These are phyloP conservation scores for Aspergillus sp. DNA, from an alignment of 2,329 filamentous ascomycete species.

Conservation along the genomic window DNA sequence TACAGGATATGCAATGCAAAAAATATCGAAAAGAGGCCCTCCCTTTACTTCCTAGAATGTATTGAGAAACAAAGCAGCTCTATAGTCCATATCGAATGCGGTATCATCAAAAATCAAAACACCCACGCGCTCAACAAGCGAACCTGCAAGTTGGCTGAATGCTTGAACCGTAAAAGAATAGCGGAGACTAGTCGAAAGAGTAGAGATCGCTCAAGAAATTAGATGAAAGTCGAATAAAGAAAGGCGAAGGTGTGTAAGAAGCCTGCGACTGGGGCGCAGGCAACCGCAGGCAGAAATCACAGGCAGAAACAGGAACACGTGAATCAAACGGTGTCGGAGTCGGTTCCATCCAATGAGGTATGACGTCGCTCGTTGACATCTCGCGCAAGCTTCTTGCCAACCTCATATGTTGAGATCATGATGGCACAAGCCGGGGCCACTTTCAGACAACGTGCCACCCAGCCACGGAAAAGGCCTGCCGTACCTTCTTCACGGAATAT, in stretches of 20 bases:
- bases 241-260: no score
- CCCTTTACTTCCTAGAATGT: conserved; percentile 4
- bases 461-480: conserved; percentile 81
- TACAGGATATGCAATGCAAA: conserved; percentile 11
- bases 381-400: conserved; percentile 85
- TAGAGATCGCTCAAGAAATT: conserved; percentile 11
- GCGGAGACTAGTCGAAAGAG: conserved; percentile 19
- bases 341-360: conserved; percentile 17
- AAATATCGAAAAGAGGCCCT: conserved; percentile 9
- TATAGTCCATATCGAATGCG: conserved; percentile 16
- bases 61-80: conserved; percentile 9
- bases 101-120: conserved; percentile 17
- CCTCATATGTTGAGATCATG: conserved; percentile 98
- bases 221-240: background rate
- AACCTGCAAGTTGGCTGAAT: conserved; percentile 9
- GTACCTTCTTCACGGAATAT: conserved; percentile 85
- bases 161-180: conserved; percentile 25
- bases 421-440: conserved; percentile 96
- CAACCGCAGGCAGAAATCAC: no score
- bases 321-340: conserved; percentile 20
- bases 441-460: conserved; percentile 88
- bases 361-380: conserved; percentile 65
- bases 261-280: no score
- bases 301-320: background rate
- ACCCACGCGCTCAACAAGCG: conserved; percentile 2